Evolutionary conservation across 163 green algal genomes (phyloP), one percentile per base, ranked within the genome.

Genomic region (Chlorella variabilis): DNA sequence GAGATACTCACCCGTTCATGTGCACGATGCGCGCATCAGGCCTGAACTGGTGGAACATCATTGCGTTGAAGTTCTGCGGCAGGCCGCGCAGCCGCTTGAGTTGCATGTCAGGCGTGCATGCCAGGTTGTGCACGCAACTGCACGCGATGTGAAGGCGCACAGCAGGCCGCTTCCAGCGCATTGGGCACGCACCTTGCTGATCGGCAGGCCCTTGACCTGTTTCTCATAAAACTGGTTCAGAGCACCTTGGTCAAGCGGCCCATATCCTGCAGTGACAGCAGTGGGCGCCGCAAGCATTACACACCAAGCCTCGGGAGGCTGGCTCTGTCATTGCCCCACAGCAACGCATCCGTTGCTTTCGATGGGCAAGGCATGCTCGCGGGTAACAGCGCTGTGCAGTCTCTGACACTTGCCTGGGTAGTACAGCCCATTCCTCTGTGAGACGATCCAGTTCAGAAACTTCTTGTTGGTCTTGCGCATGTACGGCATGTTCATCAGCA

Each of bases 401-500:
- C n/a, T n/a, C n/a, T n/a, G 36, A 25, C n/a, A 25, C 69, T 31
- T 33, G 21, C 70, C 70, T 31, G 78, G 39, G 36, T 84, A 89
- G 73, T 80, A 81, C 38, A 81, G 48, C 2, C 78, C 73, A 48
- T 80, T 69, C 31, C 61, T 61, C 61, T 83, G 84, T 39, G 31
- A 51, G 1, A 89, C 65, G 5, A 87, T 77, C 78, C 87, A 90
- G 4, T 48, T 59, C 31, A 87, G 38, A 36, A 90, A 82, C n/a
- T 75, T 59, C 1, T 78, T 23, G 70, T 92, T 88, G 54, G 75
- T 86, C 17, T 33, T 25, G 0, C 83, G 66, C 68, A 92, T 78
- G 33, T 76, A 62, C 23, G 85, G 84, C 68, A 92, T 77, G 56
- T 92, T 86, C 66, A 83, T 76, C 45, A 92, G 58, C 67, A 91